phyloP scores from a whole-genome alignment of 2,329 filamentous ascomycete genomes.

The Fusarium azukiicola region DNA sequence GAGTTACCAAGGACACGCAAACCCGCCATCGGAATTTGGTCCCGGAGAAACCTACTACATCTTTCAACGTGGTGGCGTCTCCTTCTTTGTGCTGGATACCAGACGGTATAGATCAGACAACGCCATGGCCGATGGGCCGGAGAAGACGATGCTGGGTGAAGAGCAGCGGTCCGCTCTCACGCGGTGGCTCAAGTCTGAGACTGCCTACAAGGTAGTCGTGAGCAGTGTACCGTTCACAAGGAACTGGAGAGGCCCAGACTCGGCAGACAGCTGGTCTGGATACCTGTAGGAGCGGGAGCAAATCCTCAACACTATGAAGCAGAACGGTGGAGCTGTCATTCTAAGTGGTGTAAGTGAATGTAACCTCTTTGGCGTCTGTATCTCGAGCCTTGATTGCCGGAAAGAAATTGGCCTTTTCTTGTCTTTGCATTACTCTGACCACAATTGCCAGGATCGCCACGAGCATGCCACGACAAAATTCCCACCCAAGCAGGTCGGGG shows the following conservation, averaged over 20 bases:
- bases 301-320: constrained; percentile 1
- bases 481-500: neutral
- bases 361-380: neutral
- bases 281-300: constrained; percentile 8
- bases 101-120: constrained; percentile 11
- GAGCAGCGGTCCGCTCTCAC: neutral
- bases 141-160: neutral
- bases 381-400: neutral
- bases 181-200: neutral
- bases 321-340: constrained; percentile 5
- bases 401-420: neutral
- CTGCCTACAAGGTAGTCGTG: constrained; percentile 1
- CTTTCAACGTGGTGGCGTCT: neutral
- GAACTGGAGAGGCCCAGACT: constrained; percentile 16
- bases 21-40: neutral
- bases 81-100: neutral
- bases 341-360: neutral
- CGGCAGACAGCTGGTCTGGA: constrained; percentile 7
- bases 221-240: constrained; percentile 7
- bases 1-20: constrained; percentile 12
- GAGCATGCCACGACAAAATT: constrained; percentile 9
- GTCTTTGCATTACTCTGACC: neutral
- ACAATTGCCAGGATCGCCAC: neutral
- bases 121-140: neutral
- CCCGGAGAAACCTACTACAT: neutral